Percentiles rank a stretch among this genome's conserved stretches.
Evolutionary conservation across 805 yeast genomes (phyloP).

Genomic region (Yarrowia osloensis): DNA sequence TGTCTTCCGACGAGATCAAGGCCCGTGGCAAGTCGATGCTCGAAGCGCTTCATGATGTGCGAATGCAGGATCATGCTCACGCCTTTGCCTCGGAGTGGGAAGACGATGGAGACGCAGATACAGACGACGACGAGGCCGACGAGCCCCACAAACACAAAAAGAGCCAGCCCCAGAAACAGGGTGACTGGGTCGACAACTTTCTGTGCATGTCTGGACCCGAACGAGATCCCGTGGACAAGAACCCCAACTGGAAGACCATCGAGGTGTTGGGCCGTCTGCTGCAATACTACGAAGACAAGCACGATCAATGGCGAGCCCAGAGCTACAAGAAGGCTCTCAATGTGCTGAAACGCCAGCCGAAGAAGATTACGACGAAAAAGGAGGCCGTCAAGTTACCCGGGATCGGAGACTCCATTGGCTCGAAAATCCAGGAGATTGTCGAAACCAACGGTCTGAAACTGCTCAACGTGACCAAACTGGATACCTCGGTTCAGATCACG

Average conservation of each 20-base stretch:
- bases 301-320: conserved; percentile 46
- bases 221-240: conserved; percentile 8
- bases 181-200: conserved; percentile 25
- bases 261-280: conserved; percentile 42
- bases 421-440: conserved; percentile 51
- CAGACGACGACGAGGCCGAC: neutral
- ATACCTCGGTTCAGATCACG: conserved; percentile 39
- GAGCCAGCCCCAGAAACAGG: conserved; percentile 11
- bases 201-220: conserved; percentile 22
- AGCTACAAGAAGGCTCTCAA: conserved; percentile 52
- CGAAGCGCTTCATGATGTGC: conserved; percentile 18
- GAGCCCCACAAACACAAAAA: neutral
- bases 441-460: conserved; percentile 43
- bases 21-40: conserved; percentile 13
- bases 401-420: conserved; percentile 47
- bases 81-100: conserved; percentile 10
- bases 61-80: conserved; percentile 4
- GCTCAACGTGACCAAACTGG: conserved; percentile 35
- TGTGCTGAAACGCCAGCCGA: conserved; percentile 39
- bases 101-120: neutral
- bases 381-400: conserved; percentile 49
- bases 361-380: conserved; percentile 42
- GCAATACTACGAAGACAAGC: conserved; percentile 41
- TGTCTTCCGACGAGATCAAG: neutral
- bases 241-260: conserved; percentile 43